phyloP scores from a whole-genome alignment of 257 asterid genomes.

The Eucommia ulmoides region DNA sequence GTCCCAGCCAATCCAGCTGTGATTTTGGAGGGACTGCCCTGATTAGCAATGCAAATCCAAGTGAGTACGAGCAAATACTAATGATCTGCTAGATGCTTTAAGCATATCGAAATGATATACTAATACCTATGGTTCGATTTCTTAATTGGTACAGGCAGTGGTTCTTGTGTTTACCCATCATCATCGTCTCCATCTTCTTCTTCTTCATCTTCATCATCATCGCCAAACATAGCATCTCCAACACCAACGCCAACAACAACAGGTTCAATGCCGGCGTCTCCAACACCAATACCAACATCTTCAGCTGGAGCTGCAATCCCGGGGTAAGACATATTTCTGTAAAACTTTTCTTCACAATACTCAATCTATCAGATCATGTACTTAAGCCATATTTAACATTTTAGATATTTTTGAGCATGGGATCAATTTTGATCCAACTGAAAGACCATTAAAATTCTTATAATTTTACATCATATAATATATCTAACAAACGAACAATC shows the following conservation, averaged over 20 bases:
- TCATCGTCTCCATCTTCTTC: conserved; percentile 25
- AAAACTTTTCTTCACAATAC: too few species aligned
- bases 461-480: too few species aligned
- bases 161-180: conserved; percentile 51
- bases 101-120: not conserved
- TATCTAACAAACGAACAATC: too few species aligned
- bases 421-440: too few species aligned
- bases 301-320: conserved; percentile 38
- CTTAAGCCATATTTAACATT: too few species aligned
- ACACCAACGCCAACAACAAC: not conserved
- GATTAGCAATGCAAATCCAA: conserved; percentile 64
- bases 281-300: conserved; percentile 40
- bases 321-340: too few species aligned
- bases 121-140: too few species aligned
- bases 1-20: conserved; percentile 69
- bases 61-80: conserved; percentile 23
- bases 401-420: too few species aligned
- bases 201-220: conserved; percentile 1
- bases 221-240: conserved; percentile 6
- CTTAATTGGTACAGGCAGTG: conserved; percentile 44
- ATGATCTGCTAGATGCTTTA: not conserved
- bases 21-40: conserved; percentile 81
- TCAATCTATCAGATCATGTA: too few species aligned
- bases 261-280: not conserved
- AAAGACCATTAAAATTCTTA: too few species aligned